A percentile compares a stretch with the other conserved stretches of the same genome.
Evolutionary conservation across 176 grass and related monocot species (phyloP).

Genomic region (Raddia distichophylla): DNA sequence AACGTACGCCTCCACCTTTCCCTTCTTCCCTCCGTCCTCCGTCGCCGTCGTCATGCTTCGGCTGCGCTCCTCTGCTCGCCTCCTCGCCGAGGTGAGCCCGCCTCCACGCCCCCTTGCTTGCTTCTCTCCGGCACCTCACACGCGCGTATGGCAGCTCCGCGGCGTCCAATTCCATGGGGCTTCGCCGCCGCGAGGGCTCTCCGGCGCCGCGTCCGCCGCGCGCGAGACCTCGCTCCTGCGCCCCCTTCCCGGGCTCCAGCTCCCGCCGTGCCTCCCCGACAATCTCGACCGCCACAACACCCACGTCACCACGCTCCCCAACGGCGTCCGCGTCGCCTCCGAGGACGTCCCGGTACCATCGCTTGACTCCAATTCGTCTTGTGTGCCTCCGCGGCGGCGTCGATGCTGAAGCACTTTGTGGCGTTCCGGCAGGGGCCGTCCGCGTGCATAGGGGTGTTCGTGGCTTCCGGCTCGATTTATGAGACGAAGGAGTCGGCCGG

Average conservation of each 20-base stretch:
- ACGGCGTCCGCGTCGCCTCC: conserved; percentile 77
- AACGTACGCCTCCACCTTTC: background rate
- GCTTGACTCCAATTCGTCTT: background rate
- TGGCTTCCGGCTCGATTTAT: conserved; percentile 81
- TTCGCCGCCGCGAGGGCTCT: conserved; percentile 30
- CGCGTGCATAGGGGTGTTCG: conserved; percentile 70
- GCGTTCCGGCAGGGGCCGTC: conserved; percentile 62
- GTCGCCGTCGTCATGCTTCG: conserved; percentile 35
- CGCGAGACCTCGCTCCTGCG: conserved; percentile 50
- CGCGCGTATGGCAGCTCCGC: conserved; percentile 12
- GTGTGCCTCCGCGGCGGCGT: background rate
- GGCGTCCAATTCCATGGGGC: conserved; percentile 28
- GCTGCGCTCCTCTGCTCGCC: conserved; percentile 50
- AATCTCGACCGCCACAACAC: conserved; percentile 51
- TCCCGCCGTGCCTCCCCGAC: conserved; percentile 57
- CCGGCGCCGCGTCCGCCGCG: conserved; percentile 36
- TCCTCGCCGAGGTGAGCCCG: conserved; percentile 35
- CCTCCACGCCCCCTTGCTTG: background rate
- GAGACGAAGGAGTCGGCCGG: conserved; percentile 56
- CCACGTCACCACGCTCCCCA: conserved; percentile 74
- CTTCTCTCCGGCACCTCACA: background rate
- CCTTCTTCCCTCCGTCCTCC: background rate
- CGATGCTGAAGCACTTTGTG: conserved; percentile 19
- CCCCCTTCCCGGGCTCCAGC: conserved; percentile 54
- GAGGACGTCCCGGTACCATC: conserved; percentile 59